Evolutionary conservation across 139 green algal species (phyloP), one percentile per base, ranked within the genome.

Genomic region (Mesotaenium endlicherianum): DNA sequence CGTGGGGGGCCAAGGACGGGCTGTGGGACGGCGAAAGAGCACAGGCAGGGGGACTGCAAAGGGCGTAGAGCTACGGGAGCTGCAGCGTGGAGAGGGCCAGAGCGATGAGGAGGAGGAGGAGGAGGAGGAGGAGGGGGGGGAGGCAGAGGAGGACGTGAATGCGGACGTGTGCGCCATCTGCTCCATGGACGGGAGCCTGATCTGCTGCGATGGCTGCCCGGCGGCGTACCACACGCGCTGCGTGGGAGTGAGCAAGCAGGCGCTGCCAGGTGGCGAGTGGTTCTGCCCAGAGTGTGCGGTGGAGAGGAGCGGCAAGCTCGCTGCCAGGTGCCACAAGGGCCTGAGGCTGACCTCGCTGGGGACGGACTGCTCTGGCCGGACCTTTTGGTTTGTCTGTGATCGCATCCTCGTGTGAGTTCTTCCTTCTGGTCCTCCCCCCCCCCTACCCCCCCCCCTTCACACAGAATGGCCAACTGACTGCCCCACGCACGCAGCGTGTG

Each of bases 131-230:
- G 75, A 82, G 11, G 20, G n/a, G 57, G 57, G 57, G 16, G 71
- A 70, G 8, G 60, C 57, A 16, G 44, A 39, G 59, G 39, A 38
- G 30, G 80, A 86, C 36, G 75, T 17, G 39, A 80, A 91, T 20
- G 26, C 38, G n/a, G 60, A 97, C 70, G 72, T 59, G 8, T 97
- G 94, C 84, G 87, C 94, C 84, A 81, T 98, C 59, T 97, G 94
- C 82, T 88, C 86, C 42, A 57, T 89, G 71, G 93, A 92, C 20
- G 94, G 94, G 71, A 92, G 85, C 79, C 89, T 98, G 81, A 69
- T 98, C 60, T 97, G 93, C 89, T 98, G 95, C 87, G 95, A 97
- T 75, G 89, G 81, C 79, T 98, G 95, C 87, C 95, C 95, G 0
- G 95, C 92, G 3, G 92, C 94, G 42, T 98, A 93, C 89, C 95